Conservation (phyloP, 441 rosid species). For the Populus hybrid region DNA sequence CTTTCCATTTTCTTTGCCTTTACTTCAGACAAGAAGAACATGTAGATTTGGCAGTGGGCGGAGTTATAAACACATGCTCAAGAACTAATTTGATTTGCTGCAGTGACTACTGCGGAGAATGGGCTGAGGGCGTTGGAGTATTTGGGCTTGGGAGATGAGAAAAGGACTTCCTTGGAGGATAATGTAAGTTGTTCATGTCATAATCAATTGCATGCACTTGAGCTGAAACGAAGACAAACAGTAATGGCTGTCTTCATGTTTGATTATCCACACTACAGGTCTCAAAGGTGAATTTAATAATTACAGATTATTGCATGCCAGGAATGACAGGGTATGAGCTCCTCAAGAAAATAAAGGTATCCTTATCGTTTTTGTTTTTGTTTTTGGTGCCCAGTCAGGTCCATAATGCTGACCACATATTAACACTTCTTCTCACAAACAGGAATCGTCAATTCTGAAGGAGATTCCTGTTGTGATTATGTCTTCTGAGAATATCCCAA, state of each 20-base stretch:
- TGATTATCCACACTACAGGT: constrained; percentile 28
- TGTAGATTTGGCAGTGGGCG: not conserved
- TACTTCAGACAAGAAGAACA: not conserved
- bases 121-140: constrained; percentile 70
- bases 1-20: not conserved
- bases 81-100: constrained; percentile 1
- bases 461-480: constrained; percentile 82
- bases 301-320: constrained; percentile 91
- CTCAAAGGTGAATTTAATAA: constrained; percentile 63
- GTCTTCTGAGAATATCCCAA: constrained; percentile 81
- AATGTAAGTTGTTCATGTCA: constrained; percentile 19
- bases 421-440: constrained; percentile 11
- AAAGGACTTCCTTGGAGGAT: constrained; percentile 6
- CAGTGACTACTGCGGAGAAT: constrained; percentile 85
- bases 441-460: constrained; percentile 69
- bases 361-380: not conserved
- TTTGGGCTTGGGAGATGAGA: constrained; percentile 56
- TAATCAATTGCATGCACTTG: not conserved
- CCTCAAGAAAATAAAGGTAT: constrained; percentile 76
- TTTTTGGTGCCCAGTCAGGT: not conserved
- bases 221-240: not conserved
- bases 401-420: not conserved
- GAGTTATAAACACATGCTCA: not conserved
- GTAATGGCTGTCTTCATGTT: not conserved
- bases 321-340: constrained; percentile 92